A percentile compares a stretch with the other conserved stretches of the same genome.
phyloP scores from a whole-genome alignment of 345 rosid genomes.

The Salix dunnii region DNA sequence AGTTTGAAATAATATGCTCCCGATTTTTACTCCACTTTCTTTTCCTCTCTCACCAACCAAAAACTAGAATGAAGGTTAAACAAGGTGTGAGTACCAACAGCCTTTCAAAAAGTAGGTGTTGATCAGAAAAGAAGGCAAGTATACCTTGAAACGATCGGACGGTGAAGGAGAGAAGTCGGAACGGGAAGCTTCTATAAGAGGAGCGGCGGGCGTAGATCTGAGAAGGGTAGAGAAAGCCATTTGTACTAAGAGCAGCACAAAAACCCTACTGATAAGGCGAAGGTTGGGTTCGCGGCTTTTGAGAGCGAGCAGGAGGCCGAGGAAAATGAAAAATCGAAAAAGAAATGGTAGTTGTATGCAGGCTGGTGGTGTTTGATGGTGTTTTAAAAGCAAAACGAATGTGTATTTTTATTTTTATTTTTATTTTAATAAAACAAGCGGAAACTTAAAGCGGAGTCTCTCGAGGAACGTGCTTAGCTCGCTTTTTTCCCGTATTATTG shows the following conservation, averaged over 20 bases:
- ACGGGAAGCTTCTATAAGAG: constrained; percentile 33
- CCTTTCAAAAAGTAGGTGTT: background rate
- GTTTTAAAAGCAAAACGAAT: background rate
- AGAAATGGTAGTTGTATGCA: background rate
- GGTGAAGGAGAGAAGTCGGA: constrained; percentile 37
- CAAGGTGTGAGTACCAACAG: background rate
- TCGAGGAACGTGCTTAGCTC: constrained; percentile 4
- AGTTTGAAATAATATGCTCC: background rate
- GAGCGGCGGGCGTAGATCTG: constrained; percentile 56
- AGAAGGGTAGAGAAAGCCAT: constrained; percentile 71
- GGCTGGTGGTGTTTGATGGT: background rate
- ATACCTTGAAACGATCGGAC: constrained; percentile 59
- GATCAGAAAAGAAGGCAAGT: constrained; percentile 3
- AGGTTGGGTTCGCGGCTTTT: constrained; percentile 14
- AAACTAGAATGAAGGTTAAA: background rate
- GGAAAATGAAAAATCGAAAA: background rate
- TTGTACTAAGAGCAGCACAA: background rate
- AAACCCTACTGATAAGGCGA: constrained; percentile 26
- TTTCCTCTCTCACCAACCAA: background rate
- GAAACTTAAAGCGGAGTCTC: constrained; percentile 30
- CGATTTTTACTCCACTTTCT: too few species aligned
- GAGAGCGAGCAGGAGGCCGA: constrained; percentile 14
- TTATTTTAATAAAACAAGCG: too few species aligned
- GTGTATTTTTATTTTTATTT: too few species aligned
- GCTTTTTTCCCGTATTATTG: background rate